Evolutionary conservation across 306 rosid species (phyloP).

Genomic region (Echinosophora koreensis): DNA sequence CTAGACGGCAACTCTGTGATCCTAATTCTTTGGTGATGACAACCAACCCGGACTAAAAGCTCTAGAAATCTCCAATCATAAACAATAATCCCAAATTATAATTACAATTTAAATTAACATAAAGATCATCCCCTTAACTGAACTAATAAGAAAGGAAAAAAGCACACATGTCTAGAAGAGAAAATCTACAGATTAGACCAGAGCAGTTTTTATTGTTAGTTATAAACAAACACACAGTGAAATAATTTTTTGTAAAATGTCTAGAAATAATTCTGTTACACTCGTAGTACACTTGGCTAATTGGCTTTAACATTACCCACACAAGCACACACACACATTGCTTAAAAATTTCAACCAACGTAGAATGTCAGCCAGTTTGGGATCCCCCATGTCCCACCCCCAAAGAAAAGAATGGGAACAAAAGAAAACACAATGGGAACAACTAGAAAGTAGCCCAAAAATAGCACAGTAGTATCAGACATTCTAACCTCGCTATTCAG

Average conservation of each 20-base stretch:
- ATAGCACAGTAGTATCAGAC: slow-evolving; percentile 17
- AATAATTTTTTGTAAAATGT: slow-evolving; percentile 13
- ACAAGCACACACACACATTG: background rate
- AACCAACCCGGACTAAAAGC: background rate
- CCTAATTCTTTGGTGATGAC: slow-evolving; percentile 4
- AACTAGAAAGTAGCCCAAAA: slow-evolving; percentile 33
- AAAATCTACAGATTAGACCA: background rate
- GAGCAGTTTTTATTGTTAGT: background rate
- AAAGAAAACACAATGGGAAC: slow-evolving; percentile 10
- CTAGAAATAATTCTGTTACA: slow-evolving; percentile 1
- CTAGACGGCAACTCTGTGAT: background rate
- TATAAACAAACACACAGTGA: background rate
- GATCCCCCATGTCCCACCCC: slow-evolving; percentile 19
- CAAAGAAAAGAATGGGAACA: background rate
- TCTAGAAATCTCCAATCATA: slow-evolving; percentile 11
- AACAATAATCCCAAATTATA: background rate
- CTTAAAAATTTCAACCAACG: slow-evolving; percentile 2
- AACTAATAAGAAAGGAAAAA: background rate
- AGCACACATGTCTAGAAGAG: background rate
- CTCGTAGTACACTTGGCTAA: background rate
- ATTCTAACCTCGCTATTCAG: slow-evolving; percentile 29
- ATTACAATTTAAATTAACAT: background rate
- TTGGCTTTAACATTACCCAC: background rate
- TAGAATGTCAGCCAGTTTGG: slow-evolving; percentile 25
- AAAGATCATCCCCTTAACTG: background rate